These are phyloP conservation scores for Cystofilobasidium capitatum DNA, from an alignment of 768 basidiomycete species.

Conservation along the genomic window DNA sequence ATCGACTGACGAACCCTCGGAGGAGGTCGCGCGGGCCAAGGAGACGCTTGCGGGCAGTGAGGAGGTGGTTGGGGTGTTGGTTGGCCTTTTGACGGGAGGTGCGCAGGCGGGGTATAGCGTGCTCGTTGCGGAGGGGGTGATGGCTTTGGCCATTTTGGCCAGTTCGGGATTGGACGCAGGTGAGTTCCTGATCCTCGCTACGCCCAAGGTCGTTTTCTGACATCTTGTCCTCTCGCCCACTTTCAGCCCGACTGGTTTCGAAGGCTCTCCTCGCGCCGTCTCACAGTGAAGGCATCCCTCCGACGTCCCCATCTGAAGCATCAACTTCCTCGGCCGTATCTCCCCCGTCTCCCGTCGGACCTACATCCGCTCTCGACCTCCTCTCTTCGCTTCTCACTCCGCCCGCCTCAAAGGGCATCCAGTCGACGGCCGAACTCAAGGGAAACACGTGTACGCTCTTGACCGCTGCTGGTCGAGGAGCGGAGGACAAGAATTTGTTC, in stretches of 20 bases:
- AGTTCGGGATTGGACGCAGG: slow-evolving; percentile 47
- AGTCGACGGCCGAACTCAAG: background rate
- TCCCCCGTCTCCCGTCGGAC: background rate
- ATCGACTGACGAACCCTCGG: background rate
- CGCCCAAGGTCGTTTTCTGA: background rate
- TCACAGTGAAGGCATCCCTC: background rate
- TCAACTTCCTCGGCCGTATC: background rate
- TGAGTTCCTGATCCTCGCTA: background rate
- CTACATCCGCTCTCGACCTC: background rate
- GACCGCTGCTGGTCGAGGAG: slow-evolving; percentile 14
- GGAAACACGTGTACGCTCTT: slow-evolving; percentile 13
- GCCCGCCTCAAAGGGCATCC: background rate
- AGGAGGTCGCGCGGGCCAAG: slow-evolving; percentile 7
- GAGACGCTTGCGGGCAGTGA: slow-evolving; percentile 48
- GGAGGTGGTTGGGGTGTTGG: slow-evolving; percentile 55
- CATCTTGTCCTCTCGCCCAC: background rate
- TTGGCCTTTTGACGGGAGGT: slow-evolving; percentile 51
- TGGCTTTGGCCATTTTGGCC: slow-evolving; percentile 68
- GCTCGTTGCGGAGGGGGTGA: slow-evolving; percentile 77
- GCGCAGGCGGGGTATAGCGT: slow-evolving; percentile 71
- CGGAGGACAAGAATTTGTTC: background rate
- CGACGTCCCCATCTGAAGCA: background rate
- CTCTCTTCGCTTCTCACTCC: background rate
- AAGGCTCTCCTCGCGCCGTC: background rate
- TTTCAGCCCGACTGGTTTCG: slow-evolving; percentile 4